Conservation (phyloP, 192 early-diverging fungal genomes). For the Powellomyces hirtus region DNA sequence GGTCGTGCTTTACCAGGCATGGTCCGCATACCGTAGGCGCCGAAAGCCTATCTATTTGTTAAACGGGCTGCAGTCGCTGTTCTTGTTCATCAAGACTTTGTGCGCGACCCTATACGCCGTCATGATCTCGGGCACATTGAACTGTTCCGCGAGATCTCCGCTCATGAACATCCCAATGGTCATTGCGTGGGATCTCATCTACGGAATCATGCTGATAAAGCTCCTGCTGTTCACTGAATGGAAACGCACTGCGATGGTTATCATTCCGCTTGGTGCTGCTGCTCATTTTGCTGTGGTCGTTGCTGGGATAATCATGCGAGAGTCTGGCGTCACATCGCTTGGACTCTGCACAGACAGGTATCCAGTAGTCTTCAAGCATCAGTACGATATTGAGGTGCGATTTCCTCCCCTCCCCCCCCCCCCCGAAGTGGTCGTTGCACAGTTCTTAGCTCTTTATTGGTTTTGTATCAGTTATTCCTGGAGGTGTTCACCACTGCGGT, state of each 20-base stretch:
- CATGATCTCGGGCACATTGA: neutral
- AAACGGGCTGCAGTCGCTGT: conserved; percentile 12
- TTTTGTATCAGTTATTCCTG: neutral
- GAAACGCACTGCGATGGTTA: neutral
- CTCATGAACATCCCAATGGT: conserved; percentile 21
- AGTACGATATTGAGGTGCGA: conserved; percentile 32
- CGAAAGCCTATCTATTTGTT: conserved; percentile 33
- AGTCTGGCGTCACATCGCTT: neutral
- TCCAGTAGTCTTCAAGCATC: conserved; percentile 27
- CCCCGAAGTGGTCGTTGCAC: neutral
- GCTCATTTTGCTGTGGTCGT: conserved; percentile 25
- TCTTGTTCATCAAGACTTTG: conserved; percentile 23
- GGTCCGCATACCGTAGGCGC: neutral
- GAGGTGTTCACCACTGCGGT: conserved; percentile 24
- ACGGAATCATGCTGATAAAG: conserved; percentile 29
- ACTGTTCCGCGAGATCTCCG: conserved; percentile 22
- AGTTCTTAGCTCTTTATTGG: neutral
- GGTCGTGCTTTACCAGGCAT: neutral
- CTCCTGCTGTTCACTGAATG: conserved; percentile 29
- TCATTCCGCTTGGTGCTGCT: conserved; percentile 5
- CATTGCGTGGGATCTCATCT: conserved; percentile 10
- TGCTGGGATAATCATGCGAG: neutral
- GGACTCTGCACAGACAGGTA: conserved; percentile 25
- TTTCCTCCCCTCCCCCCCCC: neutral
- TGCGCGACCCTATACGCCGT: conserved; percentile 20